Conservation (phyloP, 2,329 filamentous ascomycete genomes). For the Aspergillus oerlinghausenensis region DNA sequence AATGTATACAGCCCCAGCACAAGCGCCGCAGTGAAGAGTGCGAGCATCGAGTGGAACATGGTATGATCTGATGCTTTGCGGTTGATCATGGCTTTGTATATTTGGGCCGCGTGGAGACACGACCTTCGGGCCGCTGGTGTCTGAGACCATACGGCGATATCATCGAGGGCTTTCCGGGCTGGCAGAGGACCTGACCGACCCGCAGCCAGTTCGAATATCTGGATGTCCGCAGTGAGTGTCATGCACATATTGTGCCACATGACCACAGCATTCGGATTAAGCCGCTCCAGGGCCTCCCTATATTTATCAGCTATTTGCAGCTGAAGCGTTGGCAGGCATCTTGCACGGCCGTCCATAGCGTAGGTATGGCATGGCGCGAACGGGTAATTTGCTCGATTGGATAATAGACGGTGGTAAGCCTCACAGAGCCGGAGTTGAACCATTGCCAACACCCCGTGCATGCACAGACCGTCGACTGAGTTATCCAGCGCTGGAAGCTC, state of each 20-base stretch:
- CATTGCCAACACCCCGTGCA: constrained; percentile 36
- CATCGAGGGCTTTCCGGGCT: constrained; percentile 46
- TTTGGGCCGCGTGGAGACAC: constrained; percentile 50
- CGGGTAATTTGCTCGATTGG: constrained; percentile 34
- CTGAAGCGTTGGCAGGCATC: constrained; percentile 33
- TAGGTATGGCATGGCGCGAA: constrained; percentile 45
- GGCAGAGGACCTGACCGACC: constrained; percentile 46
- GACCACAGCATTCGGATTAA: constrained; percentile 48
- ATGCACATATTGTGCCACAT: constrained; percentile 53
- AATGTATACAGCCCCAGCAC: constrained; percentile 51
- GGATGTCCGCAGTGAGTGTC: constrained; percentile 48
- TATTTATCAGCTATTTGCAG: constrained; percentile 32
- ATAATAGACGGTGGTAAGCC: constrained; percentile 40
- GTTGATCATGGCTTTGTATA: constrained; percentile 48
- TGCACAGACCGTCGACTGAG: constrained; percentile 32
- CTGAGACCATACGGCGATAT: constrained; percentile 49
- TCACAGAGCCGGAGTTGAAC: constrained; percentile 41
- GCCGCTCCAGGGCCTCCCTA: constrained; percentile 38
- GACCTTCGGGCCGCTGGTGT: constrained; percentile 48
- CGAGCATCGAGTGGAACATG: constrained; percentile 48
- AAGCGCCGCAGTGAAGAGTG: constrained; percentile 49
- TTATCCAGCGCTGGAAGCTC: constrained; percentile 29
- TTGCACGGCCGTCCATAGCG: constrained; percentile 45
- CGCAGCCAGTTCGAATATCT: constrained; percentile 51
- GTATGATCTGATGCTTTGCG: constrained; percentile 50